Percentiles rank a stretch among this genome's conserved stretches.
phyloP scores from a whole-genome alignment of 2,329 filamentous ascomycete genomes.

The Grosmannia serpens region DNA sequence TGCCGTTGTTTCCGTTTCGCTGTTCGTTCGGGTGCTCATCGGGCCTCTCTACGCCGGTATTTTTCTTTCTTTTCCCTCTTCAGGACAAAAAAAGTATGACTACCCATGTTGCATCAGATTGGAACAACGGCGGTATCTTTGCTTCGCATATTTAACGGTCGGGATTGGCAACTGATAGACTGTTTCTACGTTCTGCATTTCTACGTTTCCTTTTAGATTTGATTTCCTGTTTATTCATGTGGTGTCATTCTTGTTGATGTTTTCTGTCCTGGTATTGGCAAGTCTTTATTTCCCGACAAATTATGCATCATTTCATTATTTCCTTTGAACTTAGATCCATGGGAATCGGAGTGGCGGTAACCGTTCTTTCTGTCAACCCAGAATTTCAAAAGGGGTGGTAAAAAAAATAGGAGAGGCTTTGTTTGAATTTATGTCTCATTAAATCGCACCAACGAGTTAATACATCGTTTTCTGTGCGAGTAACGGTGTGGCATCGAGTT shows the following conservation, averaged over 20 bases:
- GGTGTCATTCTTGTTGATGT: background rate
- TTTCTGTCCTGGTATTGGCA: background rate
- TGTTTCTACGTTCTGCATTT: conserved; percentile 12
- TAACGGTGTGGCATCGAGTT: background rate
- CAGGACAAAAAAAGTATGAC: conserved; percentile 17
- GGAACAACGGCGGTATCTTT: conserved; percentile 23
- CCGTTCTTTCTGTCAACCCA: background rate
- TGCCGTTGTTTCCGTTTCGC: conserved; percentile 1
- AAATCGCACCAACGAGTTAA: background rate
- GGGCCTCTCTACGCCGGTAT: background rate
- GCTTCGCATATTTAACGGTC: conserved; percentile 24
- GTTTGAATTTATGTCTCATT: background rate
- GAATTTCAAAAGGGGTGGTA: background rate
- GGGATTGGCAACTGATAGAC: conserved; percentile 22
- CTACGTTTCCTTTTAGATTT: background rate
- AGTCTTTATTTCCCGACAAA: background rate
- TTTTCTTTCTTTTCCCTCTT: background rate
- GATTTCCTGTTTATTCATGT: background rate
- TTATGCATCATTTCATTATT: background rate
- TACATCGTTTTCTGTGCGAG: background rate
- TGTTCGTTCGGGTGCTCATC: conserved; percentile 1
- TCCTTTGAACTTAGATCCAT: background rate
- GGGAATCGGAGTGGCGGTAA: background rate
- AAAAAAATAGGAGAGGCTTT: background rate
- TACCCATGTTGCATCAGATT: conserved; percentile 24